Conservation (phyloP, 208 protist species). For the Endotrypanum monterogeii region DNA sequence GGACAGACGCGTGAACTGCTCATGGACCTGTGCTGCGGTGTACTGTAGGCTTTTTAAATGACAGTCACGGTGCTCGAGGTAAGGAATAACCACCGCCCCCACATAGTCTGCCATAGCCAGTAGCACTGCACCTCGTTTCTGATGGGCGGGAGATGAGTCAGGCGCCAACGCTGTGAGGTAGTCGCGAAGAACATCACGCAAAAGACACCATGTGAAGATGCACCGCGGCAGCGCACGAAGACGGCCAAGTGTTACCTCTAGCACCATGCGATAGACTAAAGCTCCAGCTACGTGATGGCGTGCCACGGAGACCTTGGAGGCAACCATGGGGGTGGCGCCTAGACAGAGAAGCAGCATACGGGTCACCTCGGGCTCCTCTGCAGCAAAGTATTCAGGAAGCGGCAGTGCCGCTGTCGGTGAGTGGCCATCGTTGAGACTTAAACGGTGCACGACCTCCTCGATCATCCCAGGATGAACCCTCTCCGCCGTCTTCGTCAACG, state of each 20-base stretch:
- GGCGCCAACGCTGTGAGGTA: not conserved
- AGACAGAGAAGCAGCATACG: conserved; percentile 1
- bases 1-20: conserved; percentile 17
- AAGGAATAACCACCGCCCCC: conserved; percentile 15
- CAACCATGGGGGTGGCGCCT: not conserved
- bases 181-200: conserved; percentile 20
- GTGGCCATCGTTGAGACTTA: not conserved
- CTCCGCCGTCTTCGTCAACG: not conserved
- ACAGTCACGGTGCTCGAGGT: conserved; percentile 32
- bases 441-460: not conserved
- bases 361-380: conserved; percentile 28
- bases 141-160: not conserved
- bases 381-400: not conserved
- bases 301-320: not conserved
- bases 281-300: conserved; percentile 27
- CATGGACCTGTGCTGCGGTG: conserved; percentile 21
- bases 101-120: conserved; percentile 6
- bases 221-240: conserved; percentile 52
- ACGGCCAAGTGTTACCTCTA: conserved; percentile 44
- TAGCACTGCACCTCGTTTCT: not conserved
- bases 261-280: conserved; percentile 48
- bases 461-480: conserved; percentile 4
- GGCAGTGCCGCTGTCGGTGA: not conserved
- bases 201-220: conserved; percentile 52
- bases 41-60: conserved; percentile 19